Evolutionary conservation across 169 alveolate genomes (phyloP), one percentile per base, ranked within the genome.

Genomic region (Plasmodium malariae): DNA sequence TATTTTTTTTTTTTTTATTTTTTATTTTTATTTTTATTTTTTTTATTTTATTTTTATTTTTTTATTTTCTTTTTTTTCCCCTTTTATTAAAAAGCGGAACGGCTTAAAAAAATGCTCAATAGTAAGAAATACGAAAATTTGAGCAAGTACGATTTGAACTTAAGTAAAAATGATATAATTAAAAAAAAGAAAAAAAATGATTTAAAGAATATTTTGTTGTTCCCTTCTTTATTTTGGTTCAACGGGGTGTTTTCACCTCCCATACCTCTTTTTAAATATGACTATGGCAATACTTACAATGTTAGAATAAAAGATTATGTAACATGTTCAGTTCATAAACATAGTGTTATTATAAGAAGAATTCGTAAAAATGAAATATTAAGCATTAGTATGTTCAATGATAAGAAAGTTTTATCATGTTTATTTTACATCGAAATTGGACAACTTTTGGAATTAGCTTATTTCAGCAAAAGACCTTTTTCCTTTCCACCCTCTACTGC

Each of bases 201-300:
- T 67, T 67, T 83, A 57, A 83, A 26, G 57, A 83, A 37, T 28
- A 83, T 83, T 67, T 83, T 83, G 43, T 83, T 65, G 45, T 83
- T 83, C 67, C 91, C 91, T 12, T 83, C 91, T 19, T 67, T 83
- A 70, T 83, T 51, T 65, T 83, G 91, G 91, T 54, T 54, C 24
- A 83, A 83, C 67, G 83, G 85, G 12, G 26, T 67, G 1, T 67
- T 45, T 37, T 83, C 43, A 32, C 83, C 80, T 4, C 76, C 76
- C 9, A 49, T 83, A 11, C 91, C 91, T 26, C 24, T 65, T 19
- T 12, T 67, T 24, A 83, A 40, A 30, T 76, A 62, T 55, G n/a
- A n/a, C n/a, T 1, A 83, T 55, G 30, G 36, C 4, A 5, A 51
- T 12, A 12, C 11, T 11, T 49, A 30, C 34, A 24, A 9, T 5